Evolutionary conservation across 257 asterid species (phyloP).

Genomic region (Lycium barbarum): DNA sequence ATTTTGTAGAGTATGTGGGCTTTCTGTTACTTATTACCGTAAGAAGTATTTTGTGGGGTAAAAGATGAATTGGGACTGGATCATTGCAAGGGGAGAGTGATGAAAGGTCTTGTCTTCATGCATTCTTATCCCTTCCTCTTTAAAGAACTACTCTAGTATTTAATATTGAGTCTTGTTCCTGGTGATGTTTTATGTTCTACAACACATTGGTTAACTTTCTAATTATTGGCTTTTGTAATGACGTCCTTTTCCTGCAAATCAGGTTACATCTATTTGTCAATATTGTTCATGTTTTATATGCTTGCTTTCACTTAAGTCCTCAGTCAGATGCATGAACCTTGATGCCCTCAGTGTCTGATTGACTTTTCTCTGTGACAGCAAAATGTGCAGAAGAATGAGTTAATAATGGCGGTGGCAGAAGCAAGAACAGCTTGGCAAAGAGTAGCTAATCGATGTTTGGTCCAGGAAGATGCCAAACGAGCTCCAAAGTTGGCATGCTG

Average conservation of each 20-base stretch:
- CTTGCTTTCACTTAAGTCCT: not conserved
- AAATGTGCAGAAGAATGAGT: constrained; percentile 48
- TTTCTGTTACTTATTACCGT: not conserved
- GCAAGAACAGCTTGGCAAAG: constrained; percentile 92
- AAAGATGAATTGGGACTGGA: constrained; percentile 15
- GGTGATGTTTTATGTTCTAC: not conserved
- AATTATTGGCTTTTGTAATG: not conserved
- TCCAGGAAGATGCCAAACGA: constrained; percentile 92
- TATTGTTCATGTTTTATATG: not conserved
- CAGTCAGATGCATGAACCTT: not conserved
- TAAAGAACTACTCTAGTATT: not conserved
- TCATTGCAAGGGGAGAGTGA: not conserved
- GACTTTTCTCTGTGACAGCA: not conserved
- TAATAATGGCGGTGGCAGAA: constrained; percentile 76
- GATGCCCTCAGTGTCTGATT: not conserved
- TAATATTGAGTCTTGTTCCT: not conserved
- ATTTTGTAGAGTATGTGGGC: not conserved
- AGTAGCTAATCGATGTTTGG: constrained; percentile 81
- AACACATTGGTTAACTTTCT: not conserved
- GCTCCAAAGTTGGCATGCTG: constrained; percentile 92
- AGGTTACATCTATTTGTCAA: not conserved
- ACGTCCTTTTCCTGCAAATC: not conserved
- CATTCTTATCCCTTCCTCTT: not conserved
- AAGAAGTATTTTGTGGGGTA: not conserved
- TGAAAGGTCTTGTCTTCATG: not conserved